phyloP scores from a whole-genome alignment of 1,284 basidiomycete genomes.

The Rhodofomes roseus region DNA sequence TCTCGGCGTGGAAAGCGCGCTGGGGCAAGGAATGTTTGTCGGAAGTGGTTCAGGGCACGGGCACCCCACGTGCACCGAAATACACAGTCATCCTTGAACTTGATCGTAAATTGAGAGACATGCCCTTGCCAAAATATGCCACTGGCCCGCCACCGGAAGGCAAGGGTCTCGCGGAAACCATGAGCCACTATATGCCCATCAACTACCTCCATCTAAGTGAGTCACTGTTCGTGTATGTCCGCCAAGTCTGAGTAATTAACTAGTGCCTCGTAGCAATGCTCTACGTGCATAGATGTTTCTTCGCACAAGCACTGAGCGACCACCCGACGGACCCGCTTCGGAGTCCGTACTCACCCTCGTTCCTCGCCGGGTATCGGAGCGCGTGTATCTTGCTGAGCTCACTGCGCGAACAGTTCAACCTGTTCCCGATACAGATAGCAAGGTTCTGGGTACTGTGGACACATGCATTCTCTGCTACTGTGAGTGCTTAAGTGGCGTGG shows the following conservation, averaged over 20 bases:
- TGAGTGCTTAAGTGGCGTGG: constrained; percentile 30
- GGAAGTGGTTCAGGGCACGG: constrained; percentile 58
- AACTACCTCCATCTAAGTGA: constrained; percentile 66
- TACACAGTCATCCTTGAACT: constrained; percentile 29
- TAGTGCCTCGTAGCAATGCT: constrained; percentile 37
- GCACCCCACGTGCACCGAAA: constrained; percentile 62
- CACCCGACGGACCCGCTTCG: constrained; percentile 49
- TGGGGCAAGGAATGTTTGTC: constrained; percentile 68
- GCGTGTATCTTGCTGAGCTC: constrained; percentile 56
- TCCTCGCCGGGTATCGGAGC: constrained; percentile 65
- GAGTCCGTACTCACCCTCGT: constrained; percentile 62
- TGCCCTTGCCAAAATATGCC: constrained; percentile 28
- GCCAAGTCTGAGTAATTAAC: no score
- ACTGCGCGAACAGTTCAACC: constrained; percentile 39
- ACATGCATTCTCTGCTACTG: constrained; percentile 56
- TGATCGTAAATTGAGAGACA: constrained; percentile 28
- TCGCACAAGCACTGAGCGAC: constrained; percentile 60
- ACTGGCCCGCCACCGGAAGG: constrained; percentile 35
- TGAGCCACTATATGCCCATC: constrained; percentile 40
- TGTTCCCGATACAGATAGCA: constrained; percentile 40
- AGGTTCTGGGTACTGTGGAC: constrained; percentile 57
- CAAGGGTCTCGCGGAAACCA: constrained; percentile 47
- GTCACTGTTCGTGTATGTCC: constrained; percentile 15
- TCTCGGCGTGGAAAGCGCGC: constrained; percentile 68
- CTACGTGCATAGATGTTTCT: constrained; percentile 67